Conservation (phyloP, 257 asterid species). For the Penstemon newberryi region DNA sequence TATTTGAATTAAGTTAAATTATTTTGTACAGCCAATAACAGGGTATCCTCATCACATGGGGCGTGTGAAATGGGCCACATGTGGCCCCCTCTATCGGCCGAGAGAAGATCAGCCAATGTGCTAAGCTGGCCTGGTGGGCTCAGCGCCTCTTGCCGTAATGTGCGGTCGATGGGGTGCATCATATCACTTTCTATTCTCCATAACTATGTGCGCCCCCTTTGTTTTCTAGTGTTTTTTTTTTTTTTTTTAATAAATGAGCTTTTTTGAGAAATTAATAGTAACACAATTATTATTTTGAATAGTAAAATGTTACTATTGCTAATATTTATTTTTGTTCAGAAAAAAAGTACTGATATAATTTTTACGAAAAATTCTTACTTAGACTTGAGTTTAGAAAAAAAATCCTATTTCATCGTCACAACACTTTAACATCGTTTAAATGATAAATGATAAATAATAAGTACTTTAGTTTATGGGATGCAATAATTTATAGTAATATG, state of each 20-base stretch:
- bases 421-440: conserved; percentile 1
- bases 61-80: conserved; percentile 28
- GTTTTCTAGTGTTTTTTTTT: not conserved
- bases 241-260: not conserved
- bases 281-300: too few relatives aligned
- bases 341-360: too few relatives aligned
- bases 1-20: not conserved
- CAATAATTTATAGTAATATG: too few relatives aligned
- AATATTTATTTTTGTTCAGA: too few relatives aligned
- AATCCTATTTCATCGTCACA: not conserved
- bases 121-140: conserved; percentile 26
- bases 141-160: conserved; percentile 1
- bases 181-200: conserved; percentile 10
- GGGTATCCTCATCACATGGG: conserved; percentile 42
- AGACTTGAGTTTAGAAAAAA: too few relatives aligned
- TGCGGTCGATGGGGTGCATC: conserved; percentile 22
- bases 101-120: not conserved
- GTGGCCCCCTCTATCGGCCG: conserved; percentile 21
- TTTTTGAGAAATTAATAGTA: not conserved
- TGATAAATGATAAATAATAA: not conserved
- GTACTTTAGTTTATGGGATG: not conserved
- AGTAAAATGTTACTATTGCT: too few relatives aligned
- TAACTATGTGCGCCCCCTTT: conserved; percentile 16
- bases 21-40: conserved; percentile 29
- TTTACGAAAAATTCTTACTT: too few relatives aligned